phyloP scores from a whole-genome alignment of 108 stramenopile species.

The Pseudonitzschia multistriata region DNA sequence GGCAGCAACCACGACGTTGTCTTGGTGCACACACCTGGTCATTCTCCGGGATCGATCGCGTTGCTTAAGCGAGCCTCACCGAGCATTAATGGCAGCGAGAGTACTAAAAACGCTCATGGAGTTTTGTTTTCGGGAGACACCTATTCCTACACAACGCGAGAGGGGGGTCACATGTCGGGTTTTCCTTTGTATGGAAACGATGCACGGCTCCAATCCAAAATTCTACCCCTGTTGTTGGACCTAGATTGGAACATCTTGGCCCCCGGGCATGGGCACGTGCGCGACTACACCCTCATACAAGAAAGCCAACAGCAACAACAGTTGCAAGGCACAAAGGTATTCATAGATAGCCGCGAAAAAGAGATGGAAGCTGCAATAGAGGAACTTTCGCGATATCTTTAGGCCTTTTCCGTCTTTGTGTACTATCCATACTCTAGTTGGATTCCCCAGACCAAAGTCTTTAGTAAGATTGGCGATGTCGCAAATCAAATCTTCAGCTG shows the following conservation, averaged over 20 bases:
- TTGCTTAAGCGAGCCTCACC: constrained; percentile 35
- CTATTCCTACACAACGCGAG: constrained; percentile 53
- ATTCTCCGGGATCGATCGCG: constrained; percentile 66
- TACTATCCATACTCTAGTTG: no score
- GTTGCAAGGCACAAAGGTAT: background rate
- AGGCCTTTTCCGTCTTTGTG: no score
- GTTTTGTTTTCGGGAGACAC: constrained; percentile 72
- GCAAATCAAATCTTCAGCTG: no score
- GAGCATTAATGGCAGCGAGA: background rate
- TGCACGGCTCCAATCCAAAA: constrained; percentile 35
- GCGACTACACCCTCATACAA: constrained; percentile 37
- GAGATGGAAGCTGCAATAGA: constrained; percentile 3
- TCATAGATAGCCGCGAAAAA: background rate
- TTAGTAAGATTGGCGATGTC: no score
- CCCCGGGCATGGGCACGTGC: constrained; percentile 68
- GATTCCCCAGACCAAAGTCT: no score
- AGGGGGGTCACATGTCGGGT: constrained; percentile 52
- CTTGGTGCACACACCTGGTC: constrained; percentile 71
- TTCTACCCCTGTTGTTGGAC: constrained; percentile 27
- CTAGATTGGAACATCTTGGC: constrained; percentile 52
- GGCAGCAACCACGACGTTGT: constrained; percentile 23
- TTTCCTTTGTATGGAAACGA: constrained; percentile 67
- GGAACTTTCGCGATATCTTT: background rate
- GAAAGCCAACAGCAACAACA: constrained; percentile 2
- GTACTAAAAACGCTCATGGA: constrained; percentile 5